Percentiles rank a stretch among this genome's conserved stretches.
These are phyloP conservation scores for Moesziomyces globuligerus DNA, from an alignment of 1,284 basidiomycete species.

Conservation along the genomic window DNA sequence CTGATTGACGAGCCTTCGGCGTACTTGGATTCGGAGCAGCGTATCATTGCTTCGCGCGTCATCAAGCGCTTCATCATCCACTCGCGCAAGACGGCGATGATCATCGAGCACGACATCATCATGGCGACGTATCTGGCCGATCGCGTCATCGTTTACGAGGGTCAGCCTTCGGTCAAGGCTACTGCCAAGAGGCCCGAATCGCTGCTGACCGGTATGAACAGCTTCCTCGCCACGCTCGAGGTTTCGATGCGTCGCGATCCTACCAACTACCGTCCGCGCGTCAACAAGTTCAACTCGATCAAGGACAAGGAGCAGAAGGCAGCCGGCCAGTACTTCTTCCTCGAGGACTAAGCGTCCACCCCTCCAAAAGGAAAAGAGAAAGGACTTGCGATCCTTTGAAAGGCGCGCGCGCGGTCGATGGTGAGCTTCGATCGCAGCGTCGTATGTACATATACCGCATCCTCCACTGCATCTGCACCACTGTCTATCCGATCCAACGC, in stretches of 20 bases:
- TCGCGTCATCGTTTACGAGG: constrained; percentile 66
- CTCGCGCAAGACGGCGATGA: constrained; percentile 67
- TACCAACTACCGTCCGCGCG: constrained; percentile 64
- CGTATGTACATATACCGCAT: constrained; percentile 12
- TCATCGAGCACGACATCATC: constrained; percentile 67
- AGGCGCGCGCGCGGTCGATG: no score
- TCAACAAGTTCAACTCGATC: constrained; percentile 67
- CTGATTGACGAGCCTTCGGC: constrained; percentile 67
- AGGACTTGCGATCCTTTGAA: no score
- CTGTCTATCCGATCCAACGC: no score
- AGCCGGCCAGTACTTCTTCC: constrained; percentile 66
- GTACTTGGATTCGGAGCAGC: constrained; percentile 67
- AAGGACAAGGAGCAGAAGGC: constrained; percentile 68
- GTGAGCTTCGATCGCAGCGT: neutral
- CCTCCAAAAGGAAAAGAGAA: constrained; percentile 16
- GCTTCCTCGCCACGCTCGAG: constrained; percentile 63
- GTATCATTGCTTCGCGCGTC: constrained; percentile 65
- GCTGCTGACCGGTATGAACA: constrained; percentile 66
- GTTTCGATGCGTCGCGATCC: constrained; percentile 67
- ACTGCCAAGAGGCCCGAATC: constrained; percentile 62
- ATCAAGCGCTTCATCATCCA: constrained; percentile 68
- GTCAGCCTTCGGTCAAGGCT: constrained; percentile 63
- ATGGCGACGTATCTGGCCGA: constrained; percentile 66
- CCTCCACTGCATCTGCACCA: no score
- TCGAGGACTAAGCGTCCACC: constrained; percentile 51